Conservation (phyloP, 345 rosid species). For the Aegle marmelos region DNA sequence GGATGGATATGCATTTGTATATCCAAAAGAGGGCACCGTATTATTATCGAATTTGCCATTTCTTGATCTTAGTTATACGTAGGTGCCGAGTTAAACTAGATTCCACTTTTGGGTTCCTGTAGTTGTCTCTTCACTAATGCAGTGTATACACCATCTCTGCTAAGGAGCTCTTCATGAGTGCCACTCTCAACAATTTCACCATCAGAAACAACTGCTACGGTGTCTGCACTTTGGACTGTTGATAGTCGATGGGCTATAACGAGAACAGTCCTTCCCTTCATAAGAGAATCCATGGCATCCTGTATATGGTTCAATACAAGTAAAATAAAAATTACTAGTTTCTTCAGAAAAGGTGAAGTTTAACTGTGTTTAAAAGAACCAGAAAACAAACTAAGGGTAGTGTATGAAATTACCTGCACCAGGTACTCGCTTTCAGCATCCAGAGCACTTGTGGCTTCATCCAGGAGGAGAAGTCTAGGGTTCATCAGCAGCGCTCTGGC, state of each 20-base stretch:
- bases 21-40: neutral
- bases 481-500: slow-evolving; percentile 90
- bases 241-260: slow-evolving; percentile 96
- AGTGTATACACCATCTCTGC: slow-evolving; percentile 49
- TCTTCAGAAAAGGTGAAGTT: neutral
- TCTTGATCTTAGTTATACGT: neutral
- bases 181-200: slow-evolving; percentile 62
- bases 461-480: slow-evolving; percentile 75
- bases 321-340: neutral
- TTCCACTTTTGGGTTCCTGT: slow-evolving; percentile 20
- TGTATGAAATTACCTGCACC: slow-evolving; percentile 59
- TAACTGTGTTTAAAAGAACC: neutral
- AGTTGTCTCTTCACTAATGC: slow-evolving; percentile 28
- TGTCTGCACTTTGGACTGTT: slow-evolving; percentile 80
- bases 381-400: neutral
- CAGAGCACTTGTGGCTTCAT: slow-evolving; percentile 97
- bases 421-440: slow-evolving; percentile 96
- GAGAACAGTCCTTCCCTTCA: slow-evolving; percentile 90
- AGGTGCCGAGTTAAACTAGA: neutral
- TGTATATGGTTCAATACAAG: slow-evolving; percentile 7
- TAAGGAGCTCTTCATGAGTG: slow-evolving; percentile 40
- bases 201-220: slow-evolving; percentile 81
- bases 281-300: slow-evolving; percentile 98
- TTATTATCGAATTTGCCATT: neutral
- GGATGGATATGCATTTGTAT: neutral